phyloP scores from a whole-genome alignment of 176 grass and related monocot genomes.

The Rhynchospora tenuis region DNA sequence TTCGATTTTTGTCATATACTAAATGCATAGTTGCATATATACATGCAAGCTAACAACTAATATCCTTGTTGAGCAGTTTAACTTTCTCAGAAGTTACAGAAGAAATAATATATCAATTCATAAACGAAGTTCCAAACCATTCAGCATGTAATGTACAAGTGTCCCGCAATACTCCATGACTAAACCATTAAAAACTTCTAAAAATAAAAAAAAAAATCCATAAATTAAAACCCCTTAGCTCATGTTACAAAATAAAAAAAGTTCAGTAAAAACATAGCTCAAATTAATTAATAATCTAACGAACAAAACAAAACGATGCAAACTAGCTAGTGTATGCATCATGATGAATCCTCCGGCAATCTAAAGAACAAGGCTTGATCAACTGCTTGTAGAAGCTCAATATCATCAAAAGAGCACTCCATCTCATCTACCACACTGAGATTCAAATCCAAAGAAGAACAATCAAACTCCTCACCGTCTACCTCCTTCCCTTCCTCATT shows the following conservation, averaged over 20 bases:
- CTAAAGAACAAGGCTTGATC: conserved; percentile 63
- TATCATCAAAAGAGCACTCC: conserved; percentile 20
- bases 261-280: background rate
- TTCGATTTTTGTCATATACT: background rate
- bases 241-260: background rate
- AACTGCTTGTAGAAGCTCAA: conserved; percentile 53
- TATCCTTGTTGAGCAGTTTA: background rate
- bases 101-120: background rate
- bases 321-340: conserved; percentile 22
- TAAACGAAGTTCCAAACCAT: background rate
- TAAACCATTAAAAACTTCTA: conserved; percentile 2
- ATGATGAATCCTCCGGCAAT: conserved; percentile 39
- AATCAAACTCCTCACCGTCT: conserved; percentile 14
- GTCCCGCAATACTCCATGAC: background rate
- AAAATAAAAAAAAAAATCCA: background rate
- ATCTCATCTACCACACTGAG: conserved; percentile 34
- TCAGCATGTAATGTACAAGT: background rate
- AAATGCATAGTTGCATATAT: background rate
- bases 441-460: conserved; percentile 79
- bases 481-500: conserved; percentile 13
- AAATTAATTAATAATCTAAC: conserved; percentile 2
- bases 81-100: background rate
- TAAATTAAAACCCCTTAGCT: background rate
- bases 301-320: background rate
- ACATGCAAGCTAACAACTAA: background rate